These are phyloP conservation scores for Scheffersomyces parashehatae DNA, from an alignment of 1,139 yeast species.

Conservation along the genomic window DNA sequence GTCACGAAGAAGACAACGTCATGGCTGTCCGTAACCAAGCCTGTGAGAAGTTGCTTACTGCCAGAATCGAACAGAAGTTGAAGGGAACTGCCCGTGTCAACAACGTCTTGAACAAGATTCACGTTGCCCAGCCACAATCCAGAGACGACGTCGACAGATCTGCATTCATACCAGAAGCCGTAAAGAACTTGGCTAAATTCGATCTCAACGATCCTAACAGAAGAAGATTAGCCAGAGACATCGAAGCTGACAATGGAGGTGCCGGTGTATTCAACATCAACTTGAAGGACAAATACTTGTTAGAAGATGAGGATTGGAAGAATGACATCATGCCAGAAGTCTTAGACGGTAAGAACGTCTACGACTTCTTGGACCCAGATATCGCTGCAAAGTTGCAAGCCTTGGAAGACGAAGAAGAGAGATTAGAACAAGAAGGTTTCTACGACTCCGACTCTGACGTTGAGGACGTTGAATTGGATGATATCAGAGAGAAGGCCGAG, in stretches of 20 bases:
- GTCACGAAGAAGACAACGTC: constrained; percentile 91
- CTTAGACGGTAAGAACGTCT: constrained; percentile 92
- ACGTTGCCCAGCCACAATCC: constrained; percentile 85
- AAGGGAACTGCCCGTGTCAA: constrained; percentile 90
- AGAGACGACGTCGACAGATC: constrained; percentile 85
- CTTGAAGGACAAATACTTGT: constrained; percentile 83
- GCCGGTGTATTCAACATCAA: constrained; percentile 97
- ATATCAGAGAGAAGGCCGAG: constrained; percentile 79
- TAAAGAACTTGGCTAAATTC: constrained; percentile 58
- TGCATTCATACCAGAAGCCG: constrained; percentile 80
- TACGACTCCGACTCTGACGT: constrained; percentile 86
- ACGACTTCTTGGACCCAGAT: constrained; percentile 96
- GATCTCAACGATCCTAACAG: constrained; percentile 82
- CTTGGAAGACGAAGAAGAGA: constrained; percentile 95
- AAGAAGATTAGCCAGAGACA: constrained; percentile 78
- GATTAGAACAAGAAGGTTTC: constrained; percentile 90
- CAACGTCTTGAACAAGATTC: constrained; percentile 90
- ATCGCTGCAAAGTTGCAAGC: constrained; percentile 91
- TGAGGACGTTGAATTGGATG: constrained; percentile 65
- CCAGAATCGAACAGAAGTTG: constrained; percentile 95
- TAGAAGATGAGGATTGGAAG: constrained; percentile 98
- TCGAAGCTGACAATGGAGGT: constrained; percentile 95
- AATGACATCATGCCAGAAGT: constrained; percentile 96
- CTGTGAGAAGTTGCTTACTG: constrained; percentile 91
- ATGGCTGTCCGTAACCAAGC: constrained; percentile 97